Evolutionary conservation across 2,329 filamentous ascomycete genomes (phyloP).

Genomic region (Clonostachys byssicola): DNA sequence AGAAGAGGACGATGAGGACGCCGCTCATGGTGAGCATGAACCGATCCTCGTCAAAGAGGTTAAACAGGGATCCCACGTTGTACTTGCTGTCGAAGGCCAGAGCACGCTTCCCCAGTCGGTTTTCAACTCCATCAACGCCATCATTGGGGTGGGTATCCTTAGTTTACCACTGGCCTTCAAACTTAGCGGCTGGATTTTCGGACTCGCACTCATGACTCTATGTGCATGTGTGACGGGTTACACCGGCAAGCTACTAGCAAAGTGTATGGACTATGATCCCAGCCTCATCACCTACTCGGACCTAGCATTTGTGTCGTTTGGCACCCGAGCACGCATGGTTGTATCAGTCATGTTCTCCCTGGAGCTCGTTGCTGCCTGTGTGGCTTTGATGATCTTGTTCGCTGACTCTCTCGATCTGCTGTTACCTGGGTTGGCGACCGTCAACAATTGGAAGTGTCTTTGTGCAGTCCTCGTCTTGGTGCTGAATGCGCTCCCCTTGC

Average conservation of each 20-base stretch:
- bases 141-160: slow-evolving; percentile 86
- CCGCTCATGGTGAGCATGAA: slow-evolving; percentile 56
- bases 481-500: slow-evolving; percentile 79
- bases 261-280: slow-evolving; percentile 82
- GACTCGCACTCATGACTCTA: slow-evolving; percentile 68
- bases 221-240: slow-evolving; percentile 77
- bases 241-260: slow-evolving; percentile 79
- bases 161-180: slow-evolving; percentile 84
- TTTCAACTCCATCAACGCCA: slow-evolving; percentile 92
- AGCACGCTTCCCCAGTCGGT: slow-evolving; percentile 94
- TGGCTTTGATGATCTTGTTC: slow-evolving; percentile 89
- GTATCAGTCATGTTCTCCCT: slow-evolving; percentile 85
- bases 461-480: slow-evolving; percentile 77
- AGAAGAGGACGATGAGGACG: slow-evolving; percentile 15
- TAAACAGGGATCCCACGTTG: slow-evolving; percentile 80
- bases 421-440: slow-evolving; percentile 62
- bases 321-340: slow-evolving; percentile 72
- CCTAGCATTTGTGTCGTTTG: slow-evolving; percentile 86
- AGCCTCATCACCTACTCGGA: slow-evolving; percentile 93
- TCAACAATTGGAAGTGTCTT: slow-evolving; percentile 78
- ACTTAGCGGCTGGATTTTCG: slow-evolving; percentile 85
- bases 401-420: slow-evolving; percentile 81
- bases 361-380: slow-evolving; percentile 82
- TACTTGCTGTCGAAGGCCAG: slow-evolving; percentile 83
- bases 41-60: slow-evolving; percentile 86